These are phyloP conservation scores for Aspergillus taichungensis DNA, from an alignment of 495 filamentous ascomycete genomes.

Conservation along the genomic window DNA sequence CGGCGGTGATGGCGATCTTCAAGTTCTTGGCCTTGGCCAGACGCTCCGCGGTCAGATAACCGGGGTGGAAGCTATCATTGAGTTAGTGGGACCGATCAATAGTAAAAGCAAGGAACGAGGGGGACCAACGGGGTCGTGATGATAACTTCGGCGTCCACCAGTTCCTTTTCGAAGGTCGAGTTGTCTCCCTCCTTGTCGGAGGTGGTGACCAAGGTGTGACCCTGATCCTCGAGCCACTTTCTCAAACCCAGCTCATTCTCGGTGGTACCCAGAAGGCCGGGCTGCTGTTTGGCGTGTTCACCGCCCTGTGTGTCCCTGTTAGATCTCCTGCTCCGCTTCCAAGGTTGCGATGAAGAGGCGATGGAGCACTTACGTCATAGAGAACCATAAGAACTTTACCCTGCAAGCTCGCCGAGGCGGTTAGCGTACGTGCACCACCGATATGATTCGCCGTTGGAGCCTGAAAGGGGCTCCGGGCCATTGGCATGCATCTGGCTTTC, in stretches of 20 bases:
- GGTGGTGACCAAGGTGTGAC: constrained; percentile 93
- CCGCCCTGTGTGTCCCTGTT: constrained; percentile 40
- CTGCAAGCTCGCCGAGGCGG: constrained; percentile 48
- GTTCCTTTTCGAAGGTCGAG: constrained; percentile 89
- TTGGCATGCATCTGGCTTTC: constrained; percentile 19
- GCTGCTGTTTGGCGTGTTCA: constrained; percentile 66
- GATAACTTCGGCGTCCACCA: constrained; percentile 95
- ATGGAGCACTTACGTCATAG: constrained; percentile 55
- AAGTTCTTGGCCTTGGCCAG: constrained; percentile 98
- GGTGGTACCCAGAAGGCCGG: constrained; percentile 81
- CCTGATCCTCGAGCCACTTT: constrained; percentile 92
- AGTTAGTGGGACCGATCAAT: constrained; percentile 4
- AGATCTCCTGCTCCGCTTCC: too few species aligned
- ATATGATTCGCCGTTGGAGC: constrained; percentile 28
- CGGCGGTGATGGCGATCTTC: constrained; percentile 91
- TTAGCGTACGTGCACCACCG: constrained; percentile 44
- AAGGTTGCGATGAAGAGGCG: not conserved
- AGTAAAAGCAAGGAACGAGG: not conserved
- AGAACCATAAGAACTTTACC: constrained; percentile 68
- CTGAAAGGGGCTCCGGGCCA: constrained; percentile 15
- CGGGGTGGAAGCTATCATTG: constrained; percentile 83
- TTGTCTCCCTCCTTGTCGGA: constrained; percentile 93
- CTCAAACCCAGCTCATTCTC: constrained; percentile 96
- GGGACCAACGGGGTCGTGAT: constrained; percentile 89
- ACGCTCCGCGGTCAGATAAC: constrained; percentile 93